phyloP scores from a whole-genome alignment of 2,329 filamentous ascomycete species.

The Teratosphaeriaceae sp. region DNA sequence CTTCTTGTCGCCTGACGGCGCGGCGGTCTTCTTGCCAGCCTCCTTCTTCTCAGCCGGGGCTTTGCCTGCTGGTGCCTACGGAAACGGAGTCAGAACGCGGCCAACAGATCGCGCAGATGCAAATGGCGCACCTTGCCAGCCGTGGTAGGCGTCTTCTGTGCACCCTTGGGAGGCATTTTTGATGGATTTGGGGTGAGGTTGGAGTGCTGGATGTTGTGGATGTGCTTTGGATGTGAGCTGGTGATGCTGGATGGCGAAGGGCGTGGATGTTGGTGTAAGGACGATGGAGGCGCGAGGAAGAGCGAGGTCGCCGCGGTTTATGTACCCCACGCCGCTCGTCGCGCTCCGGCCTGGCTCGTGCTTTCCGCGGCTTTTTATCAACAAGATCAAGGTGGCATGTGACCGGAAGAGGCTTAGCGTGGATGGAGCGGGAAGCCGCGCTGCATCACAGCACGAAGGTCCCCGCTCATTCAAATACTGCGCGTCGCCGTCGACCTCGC shows the following conservation, averaged over 20 bases:
- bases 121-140: slow-evolving; percentile 62
- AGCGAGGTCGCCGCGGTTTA: not conserved
- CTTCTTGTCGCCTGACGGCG: slow-evolving; percentile 96
- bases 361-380: no score
- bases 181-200: slow-evolving; percentile 27
- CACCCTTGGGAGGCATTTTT: slow-evolving; percentile 98
- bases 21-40: slow-evolving; percentile 97
- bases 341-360: no score
- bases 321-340: slow-evolving; percentile 6
- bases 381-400: no score
- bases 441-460: no score
- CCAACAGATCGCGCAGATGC: not conserved
- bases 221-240: slow-evolving; percentile 24
- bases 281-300: slow-evolving; percentile 9
- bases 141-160: slow-evolving; percentile 84
- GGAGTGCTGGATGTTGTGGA: slow-evolving; percentile 26
- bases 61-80: slow-evolving; percentile 62
- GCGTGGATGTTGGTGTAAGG: slow-evolving; percentile 33
- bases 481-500: slow-evolving; percentile 1
- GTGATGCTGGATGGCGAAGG: slow-evolving; percentile 9
- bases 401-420: no score
- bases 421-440: no score
- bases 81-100: not conserved
- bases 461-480: not conserved
- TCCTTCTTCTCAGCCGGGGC: slow-evolving; percentile 97